Evolutionary conservation across 805 yeast genomes (phyloP).

Genomic region (Ogataea zsoltii): DNA sequence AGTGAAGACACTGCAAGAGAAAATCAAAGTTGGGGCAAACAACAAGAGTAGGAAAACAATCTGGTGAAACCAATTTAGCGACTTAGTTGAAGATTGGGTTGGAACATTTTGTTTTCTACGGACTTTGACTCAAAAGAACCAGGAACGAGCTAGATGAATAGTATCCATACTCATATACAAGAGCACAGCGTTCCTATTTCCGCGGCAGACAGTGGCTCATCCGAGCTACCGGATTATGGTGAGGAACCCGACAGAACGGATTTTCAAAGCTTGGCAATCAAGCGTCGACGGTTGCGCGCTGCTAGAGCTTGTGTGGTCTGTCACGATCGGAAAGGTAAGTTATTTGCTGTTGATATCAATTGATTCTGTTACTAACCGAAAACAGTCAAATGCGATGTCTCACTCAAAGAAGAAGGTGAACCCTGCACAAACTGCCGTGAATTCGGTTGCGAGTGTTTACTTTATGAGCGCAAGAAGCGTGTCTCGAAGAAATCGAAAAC

Average conservation of each 20-base stretch:
- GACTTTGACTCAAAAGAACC: neutral
- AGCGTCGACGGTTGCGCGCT: conserved; percentile 55
- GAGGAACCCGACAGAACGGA: neutral
- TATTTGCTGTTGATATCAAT: too few relatives aligned
- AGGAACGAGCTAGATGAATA: neutral
- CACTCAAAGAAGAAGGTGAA: conserved; percentile 39
- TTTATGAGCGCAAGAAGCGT: conserved; percentile 48
- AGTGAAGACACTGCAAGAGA: too few relatives aligned
- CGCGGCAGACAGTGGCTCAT: neutral
- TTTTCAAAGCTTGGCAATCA: conserved; percentile 3
- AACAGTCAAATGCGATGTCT: conserved; percentile 69
- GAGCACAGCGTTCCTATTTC: neutral
- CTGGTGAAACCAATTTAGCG: too few relatives aligned
- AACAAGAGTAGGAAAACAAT: too few relatives aligned
- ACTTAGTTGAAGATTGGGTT: too few relatives aligned
- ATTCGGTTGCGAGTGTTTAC: conserved; percentile 64
- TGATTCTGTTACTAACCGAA: neutral
- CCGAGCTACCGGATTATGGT: neutral
- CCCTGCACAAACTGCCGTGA: conserved; percentile 70
- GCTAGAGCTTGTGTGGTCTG: conserved; percentile 73
- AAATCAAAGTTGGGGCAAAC: too few relatives aligned
- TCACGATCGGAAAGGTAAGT: conserved; percentile 60
- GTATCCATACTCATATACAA: neutral
- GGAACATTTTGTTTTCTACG: too few relatives aligned
- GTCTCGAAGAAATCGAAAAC: conserved; percentile 16